These are phyloP conservation scores for Lojkania enalia DNA, from an alignment of 2,329 filamentous ascomycete species.

Conservation along the genomic window DNA sequence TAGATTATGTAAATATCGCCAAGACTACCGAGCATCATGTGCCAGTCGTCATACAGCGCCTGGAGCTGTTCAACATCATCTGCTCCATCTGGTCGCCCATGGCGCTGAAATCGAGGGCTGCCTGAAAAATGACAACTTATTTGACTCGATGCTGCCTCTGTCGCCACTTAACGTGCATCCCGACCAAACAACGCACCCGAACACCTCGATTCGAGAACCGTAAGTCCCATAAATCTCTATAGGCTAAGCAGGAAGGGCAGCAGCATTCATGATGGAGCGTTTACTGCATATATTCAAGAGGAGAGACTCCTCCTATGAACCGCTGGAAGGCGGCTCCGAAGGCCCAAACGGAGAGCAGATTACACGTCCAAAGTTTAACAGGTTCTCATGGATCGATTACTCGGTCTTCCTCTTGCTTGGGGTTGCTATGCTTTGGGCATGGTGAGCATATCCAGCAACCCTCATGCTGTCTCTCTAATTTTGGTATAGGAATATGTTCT, in stretches of 20 bases:
- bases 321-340: conserved; percentile 43
- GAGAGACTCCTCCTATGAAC: conserved; percentile 40
- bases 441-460: conserved; percentile 59
- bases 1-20: too few relatives aligned
- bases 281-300: conserved; percentile 36
- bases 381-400: conserved; percentile 87
- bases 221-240: too few relatives aligned
- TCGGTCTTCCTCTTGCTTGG: conserved; percentile 81
- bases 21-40: conserved; percentile 9
- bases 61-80: too few relatives aligned
- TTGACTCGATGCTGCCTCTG: neutral
- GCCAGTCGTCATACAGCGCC: conserved; percentile 10
- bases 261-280: conserved; percentile 39
- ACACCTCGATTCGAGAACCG: too few relatives aligned
- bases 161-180: neutral
- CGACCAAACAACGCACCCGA: neutral
- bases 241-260: too few relatives aligned
- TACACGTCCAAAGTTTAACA: conserved; percentile 23
- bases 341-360: conserved; percentile 39
- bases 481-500: conserved; percentile 88
- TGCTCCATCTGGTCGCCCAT: too few relatives aligned
- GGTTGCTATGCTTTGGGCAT: conserved; percentile 95
- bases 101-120: conserved; percentile 1
- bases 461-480: conserved; percentile 13
- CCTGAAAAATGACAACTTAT: conserved; percentile 26